Conservation (phyloP, 345 rosid genomes). For the Punica granatum region DNA sequence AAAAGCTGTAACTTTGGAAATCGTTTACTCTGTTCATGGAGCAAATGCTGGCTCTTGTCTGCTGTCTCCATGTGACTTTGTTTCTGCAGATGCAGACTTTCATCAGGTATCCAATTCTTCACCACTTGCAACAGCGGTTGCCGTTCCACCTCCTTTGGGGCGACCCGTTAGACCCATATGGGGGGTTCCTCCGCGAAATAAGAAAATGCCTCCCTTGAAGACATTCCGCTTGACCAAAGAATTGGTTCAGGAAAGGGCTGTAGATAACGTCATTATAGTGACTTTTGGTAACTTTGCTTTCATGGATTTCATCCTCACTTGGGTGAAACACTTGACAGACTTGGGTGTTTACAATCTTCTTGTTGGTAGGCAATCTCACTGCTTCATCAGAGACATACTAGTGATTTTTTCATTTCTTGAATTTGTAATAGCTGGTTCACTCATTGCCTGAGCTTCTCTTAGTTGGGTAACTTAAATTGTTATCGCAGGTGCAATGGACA, state of each 20-base stretch:
- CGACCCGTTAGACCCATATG: constrained; percentile 46
- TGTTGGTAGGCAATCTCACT: constrained; percentile 50
- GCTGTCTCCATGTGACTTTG: not conserved
- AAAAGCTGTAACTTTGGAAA: not conserved
- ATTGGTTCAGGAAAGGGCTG: constrained; percentile 57
- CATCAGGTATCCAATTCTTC: constrained; percentile 28
- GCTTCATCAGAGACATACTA: not conserved
- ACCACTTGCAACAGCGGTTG: constrained; percentile 21
- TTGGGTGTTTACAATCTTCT: constrained; percentile 75
- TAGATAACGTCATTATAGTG: constrained; percentile 68
- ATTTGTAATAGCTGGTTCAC: not conserved
- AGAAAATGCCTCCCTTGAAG: constrained; percentile 78
- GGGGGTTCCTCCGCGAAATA: constrained; percentile 53
- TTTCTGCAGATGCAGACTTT: constrained; percentile 29
- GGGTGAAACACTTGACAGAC: constrained; percentile 92
- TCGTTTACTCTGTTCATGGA: not conserved
- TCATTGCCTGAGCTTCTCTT: not conserved
- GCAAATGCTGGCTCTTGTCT: not conserved
- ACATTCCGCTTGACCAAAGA: constrained; percentile 62
- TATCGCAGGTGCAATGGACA: constrained; percentile 88
- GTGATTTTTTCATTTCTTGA: not conserved
- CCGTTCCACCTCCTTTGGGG: constrained; percentile 19
- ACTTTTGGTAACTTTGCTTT: constrained; percentile 94
- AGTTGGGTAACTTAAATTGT: constrained; percentile 4
- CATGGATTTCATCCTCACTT: constrained; percentile 93